These are phyloP conservation scores for Nannochloropsis salina DNA, from an alignment of 108 stramenopile species.

Conservation along the genomic window DNA sequence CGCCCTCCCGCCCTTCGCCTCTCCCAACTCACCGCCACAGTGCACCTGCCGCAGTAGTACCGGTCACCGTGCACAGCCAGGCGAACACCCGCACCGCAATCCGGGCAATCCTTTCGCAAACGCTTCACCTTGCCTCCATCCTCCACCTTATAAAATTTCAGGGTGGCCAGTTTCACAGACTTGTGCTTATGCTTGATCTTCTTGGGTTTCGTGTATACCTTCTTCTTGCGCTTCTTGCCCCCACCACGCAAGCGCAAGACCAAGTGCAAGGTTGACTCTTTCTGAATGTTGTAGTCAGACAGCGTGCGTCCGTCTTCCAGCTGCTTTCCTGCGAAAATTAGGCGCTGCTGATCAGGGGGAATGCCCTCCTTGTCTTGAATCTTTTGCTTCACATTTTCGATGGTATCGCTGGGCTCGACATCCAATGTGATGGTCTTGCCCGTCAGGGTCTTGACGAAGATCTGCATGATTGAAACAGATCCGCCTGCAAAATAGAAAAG, in stretches of 20 bases:
- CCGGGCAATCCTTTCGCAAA: constrained; percentile 87
- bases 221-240: constrained; percentile 58
- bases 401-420: constrained; percentile 96
- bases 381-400: constrained; percentile 98
- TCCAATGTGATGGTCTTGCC: constrained; percentile 97
- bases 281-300: constrained; percentile 90
- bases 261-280: constrained; percentile 90
- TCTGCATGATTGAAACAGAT: constrained; percentile 29
- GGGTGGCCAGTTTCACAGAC: constrained; percentile 86
- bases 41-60: constrained; percentile 98
- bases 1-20: background rate
- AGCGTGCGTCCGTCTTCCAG: constrained; percentile 84
- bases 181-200: constrained; percentile 91
- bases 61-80: constrained; percentile 98
- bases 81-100: constrained; percentile 92
- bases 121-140: constrained; percentile 92
- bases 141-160: constrained; percentile 99
- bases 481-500: background rate
- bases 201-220: constrained; percentile 97
- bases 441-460: constrained; percentile 79
- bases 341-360: constrained; percentile 89
- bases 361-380: constrained; percentile 99
- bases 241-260: constrained; percentile 85
- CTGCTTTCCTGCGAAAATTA: constrained; percentile 92
- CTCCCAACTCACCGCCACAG: constrained; percentile 72